These are phyloP conservation scores for Ilex paraguariensis DNA, from an alignment of 305 asterid genomes.

Conservation along the genomic window DNA sequence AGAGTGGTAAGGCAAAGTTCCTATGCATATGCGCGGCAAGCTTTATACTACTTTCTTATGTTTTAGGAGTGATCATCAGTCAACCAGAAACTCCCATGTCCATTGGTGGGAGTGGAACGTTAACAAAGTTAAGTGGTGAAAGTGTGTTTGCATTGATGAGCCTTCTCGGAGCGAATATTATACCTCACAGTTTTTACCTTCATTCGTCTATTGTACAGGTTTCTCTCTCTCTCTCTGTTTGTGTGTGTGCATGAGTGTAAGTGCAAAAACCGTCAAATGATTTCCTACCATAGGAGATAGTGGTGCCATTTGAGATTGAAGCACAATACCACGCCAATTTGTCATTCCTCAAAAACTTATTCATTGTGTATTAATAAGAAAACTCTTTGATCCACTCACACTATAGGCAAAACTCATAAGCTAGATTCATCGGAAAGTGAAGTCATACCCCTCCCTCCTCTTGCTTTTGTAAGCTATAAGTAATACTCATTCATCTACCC, in stretches of 20 bases:
- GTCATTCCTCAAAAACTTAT: no score
- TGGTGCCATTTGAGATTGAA: no score
- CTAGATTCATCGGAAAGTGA: no score
- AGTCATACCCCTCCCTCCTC: no score
- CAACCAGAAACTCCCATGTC: conserved; percentile 60
- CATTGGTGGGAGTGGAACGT: conserved; percentile 60
- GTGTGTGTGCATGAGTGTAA: neutral
- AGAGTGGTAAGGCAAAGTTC: conserved; percentile 55
- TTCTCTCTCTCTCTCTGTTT: conserved; percentile 5
- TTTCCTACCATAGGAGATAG: no score
- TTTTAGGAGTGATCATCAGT: conserved; percentile 57
- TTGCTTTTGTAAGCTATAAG: no score
- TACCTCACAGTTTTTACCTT: conserved; percentile 94
- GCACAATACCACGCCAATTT: no score
- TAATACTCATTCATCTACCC: no score
- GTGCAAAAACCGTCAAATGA: no score
- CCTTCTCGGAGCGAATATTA: conserved; percentile 88
- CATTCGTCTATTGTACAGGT: conserved; percentile 96
- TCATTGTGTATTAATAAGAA: no score
- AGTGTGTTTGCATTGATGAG: conserved; percentile 83
- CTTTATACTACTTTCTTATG: conserved; percentile 48
- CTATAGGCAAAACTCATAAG: no score
- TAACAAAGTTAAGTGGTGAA: conserved; percentile 70
- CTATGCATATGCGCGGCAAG: conserved; percentile 51
- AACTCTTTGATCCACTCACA: no score